These are phyloP conservation scores for Gonium pectorale DNA, from an alignment of 139 green algal species.

Conservation along the genomic window DNA sequence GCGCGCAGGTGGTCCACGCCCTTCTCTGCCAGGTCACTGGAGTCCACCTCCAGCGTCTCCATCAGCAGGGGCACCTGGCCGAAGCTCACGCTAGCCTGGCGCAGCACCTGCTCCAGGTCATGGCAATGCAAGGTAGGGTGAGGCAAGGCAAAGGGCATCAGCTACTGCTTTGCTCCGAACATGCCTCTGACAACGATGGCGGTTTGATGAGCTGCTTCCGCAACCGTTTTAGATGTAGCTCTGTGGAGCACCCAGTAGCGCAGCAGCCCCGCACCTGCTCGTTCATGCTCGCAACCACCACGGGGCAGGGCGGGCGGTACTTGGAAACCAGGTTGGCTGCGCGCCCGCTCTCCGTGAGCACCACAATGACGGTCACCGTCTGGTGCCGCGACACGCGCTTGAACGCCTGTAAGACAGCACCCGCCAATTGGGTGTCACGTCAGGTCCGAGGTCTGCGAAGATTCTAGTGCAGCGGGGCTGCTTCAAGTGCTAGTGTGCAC, in stretches of 20 bases:
- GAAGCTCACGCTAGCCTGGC: slow-evolving; percentile 57
- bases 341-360: slow-evolving; percentile 29
- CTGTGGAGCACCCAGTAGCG: too few relatives aligned
- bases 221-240: too few relatives aligned
- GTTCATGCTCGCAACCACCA: slow-evolving; percentile 63
- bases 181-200: too few relatives aligned
- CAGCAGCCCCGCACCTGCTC: too few relatives aligned
- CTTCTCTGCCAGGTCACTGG: slow-evolving; percentile 34
- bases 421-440: too few relatives aligned
- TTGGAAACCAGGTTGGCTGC: slow-evolving; percentile 68
- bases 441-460: too few relatives aligned
- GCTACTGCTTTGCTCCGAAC: too few relatives aligned
- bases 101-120: slow-evolving; percentile 47
- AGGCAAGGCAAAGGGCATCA: too few relatives aligned
- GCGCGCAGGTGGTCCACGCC: slow-evolving; percentile 6
- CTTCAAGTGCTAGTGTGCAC: too few relatives aligned
- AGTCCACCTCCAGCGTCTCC: not conserved
- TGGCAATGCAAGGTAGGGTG: too few relatives aligned
- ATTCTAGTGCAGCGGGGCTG: too few relatives aligned
- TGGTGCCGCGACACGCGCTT: slow-evolving; percentile 10
- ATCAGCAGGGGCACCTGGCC: slow-evolving; percentile 60
- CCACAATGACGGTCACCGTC: slow-evolving; percentile 13
- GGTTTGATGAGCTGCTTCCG: too few relatives aligned
- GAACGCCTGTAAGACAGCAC: not conserved
- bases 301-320: slow-evolving; percentile 74